Base-by-base conservation (phyloP, 176 grass and related monocot species). In the Carex cristatella region DNA sequence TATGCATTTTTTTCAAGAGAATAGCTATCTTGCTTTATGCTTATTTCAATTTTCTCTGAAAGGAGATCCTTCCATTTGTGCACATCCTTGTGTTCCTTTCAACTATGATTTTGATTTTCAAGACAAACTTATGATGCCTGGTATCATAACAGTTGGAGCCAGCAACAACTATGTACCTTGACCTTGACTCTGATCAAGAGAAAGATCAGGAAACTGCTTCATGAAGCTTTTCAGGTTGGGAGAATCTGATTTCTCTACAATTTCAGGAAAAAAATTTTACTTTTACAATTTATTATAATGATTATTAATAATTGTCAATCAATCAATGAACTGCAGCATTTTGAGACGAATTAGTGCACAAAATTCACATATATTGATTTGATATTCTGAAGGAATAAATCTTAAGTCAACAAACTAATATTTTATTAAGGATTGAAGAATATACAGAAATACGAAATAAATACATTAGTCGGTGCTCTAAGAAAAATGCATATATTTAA, bases 201-300 rank as follows among this genome's bases (percentile, higher is more conserved):
- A 87, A 54, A 73, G 69, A 23, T 74, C 63, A 30, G 88, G 85
- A 54, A 90, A 90, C 44, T 87, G 88, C 65, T 84, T 84, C 55
- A 87, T 87, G 85, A 90, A 90, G 83, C 88, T 90, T 79, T 65
- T 80, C 44, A 90, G 65, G 54, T 90, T 65, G 3, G 81, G 85
- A 72, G 81, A 54, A 84, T 83, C 85, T 63, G 61, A 76, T 84
- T 87, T 90, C 70, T 81, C 88, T 90, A 48, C 56, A 69, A 33
- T 89, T 65, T 61, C 18, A 49, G 53, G 23, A 23, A 23, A 7
- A n/a, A 18, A 31, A 81, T 30, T 19, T 40, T 65, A 44, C 10
- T 42, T 64, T 81, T 63, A 81, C 19, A 57, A 14, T 14, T 57
- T 56, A 58, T 23, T 55, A 51, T 1, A 32, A 49, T 32, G 32